These are phyloP conservation scores for Antrodiella citrinella DNA, from an alignment of 768 basidiomycete genomes.

Conservation along the genomic window DNA sequence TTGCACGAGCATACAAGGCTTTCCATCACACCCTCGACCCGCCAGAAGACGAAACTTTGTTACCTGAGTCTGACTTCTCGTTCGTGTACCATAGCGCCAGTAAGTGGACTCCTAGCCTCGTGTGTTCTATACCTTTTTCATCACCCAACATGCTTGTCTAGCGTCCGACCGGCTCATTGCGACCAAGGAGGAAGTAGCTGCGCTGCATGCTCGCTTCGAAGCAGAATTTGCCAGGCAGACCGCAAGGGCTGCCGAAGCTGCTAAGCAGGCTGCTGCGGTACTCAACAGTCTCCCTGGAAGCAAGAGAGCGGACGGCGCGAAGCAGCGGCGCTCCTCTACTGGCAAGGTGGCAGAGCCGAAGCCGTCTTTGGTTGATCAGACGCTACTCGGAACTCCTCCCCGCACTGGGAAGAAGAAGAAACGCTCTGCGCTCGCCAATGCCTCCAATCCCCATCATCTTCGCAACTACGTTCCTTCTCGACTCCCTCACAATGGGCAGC, in stretches of 20 bases:
- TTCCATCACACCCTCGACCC: constrained; percentile 30
- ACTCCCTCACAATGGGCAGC: constrained; percentile 40
- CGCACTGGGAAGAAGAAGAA: constrained; percentile 81
- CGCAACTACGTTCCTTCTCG: constrained; percentile 90
- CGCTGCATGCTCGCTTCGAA: constrained; percentile 62
- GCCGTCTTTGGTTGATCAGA: constrained; percentile 22
- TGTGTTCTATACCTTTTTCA: constrained; percentile 5
- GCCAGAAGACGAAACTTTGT: constrained; percentile 21
- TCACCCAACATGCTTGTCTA: constrained; percentile 23
- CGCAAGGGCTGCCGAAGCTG: constrained; percentile 40
- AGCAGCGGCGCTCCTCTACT: constrained; percentile 27
- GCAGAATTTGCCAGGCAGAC: constrained; percentile 67
- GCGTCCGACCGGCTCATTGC: constrained; percentile 66
- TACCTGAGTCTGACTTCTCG: constrained; percentile 48
- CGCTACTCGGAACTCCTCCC: constrained; percentile 16
- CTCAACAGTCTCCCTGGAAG: constrained; percentile 27
- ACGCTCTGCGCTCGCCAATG: constrained; percentile 82
- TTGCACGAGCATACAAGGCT: constrained; percentile 36
- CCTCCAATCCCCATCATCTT: constrained; percentile 92
- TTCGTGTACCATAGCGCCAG: constrained; percentile 59
- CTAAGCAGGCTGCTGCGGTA: constrained; percentile 40
- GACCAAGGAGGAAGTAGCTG: constrained; percentile 60
- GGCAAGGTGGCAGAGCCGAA: constrained; percentile 7
- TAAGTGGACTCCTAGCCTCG: constrained; percentile 41
- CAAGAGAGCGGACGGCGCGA: constrained; percentile 31